Evolutionary conservation across 257 asterid species (phyloP).

Genomic region (Scutellaria baicalensis): DNA sequence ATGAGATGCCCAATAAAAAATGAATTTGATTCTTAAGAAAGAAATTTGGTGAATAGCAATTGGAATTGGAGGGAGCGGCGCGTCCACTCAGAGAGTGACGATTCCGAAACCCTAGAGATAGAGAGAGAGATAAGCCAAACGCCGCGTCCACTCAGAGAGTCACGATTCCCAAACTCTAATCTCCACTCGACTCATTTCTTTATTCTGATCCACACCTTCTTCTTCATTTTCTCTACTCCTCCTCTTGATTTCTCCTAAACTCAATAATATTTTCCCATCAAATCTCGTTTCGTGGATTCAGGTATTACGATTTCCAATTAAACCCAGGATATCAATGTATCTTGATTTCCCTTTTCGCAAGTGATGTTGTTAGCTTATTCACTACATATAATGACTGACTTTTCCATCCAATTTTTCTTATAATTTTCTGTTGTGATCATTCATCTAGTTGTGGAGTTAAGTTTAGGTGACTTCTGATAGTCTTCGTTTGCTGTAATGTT

Average conservation of each 20-base stretch:
- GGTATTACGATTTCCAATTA: conserved; percentile 12
- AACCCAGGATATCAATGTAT: background rate
- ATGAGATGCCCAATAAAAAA: no score
- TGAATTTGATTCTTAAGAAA: no score
- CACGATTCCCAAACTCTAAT: conserved; percentile 31
- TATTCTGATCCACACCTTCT: conserved; percentile 14
- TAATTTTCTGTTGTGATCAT: background rate
- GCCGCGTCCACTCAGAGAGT: conserved; percentile 43
- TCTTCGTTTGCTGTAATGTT: background rate
- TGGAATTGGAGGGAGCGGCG: conserved; percentile 4
- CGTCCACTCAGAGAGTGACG: conserved; percentile 36
- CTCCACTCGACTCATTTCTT: conserved; percentile 31
- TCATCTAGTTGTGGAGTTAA: background rate
- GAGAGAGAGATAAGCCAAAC: background rate
- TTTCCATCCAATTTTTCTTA: background rate
- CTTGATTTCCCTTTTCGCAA: background rate
- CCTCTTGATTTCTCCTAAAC: background rate
- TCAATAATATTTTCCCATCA: background rate
- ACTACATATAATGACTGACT: background rate
- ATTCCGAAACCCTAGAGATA: conserved; percentile 17
- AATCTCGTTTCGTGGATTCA: conserved; percentile 2
- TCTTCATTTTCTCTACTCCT: background rate
- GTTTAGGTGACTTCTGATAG: background rate
- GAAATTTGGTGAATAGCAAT: no score
- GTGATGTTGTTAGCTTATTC: background rate